Evolutionary conservation across 306 rosid genomes (phyloP), one percentile per base, ranked within the genome.

Genomic region (Lupinus albus): DNA sequence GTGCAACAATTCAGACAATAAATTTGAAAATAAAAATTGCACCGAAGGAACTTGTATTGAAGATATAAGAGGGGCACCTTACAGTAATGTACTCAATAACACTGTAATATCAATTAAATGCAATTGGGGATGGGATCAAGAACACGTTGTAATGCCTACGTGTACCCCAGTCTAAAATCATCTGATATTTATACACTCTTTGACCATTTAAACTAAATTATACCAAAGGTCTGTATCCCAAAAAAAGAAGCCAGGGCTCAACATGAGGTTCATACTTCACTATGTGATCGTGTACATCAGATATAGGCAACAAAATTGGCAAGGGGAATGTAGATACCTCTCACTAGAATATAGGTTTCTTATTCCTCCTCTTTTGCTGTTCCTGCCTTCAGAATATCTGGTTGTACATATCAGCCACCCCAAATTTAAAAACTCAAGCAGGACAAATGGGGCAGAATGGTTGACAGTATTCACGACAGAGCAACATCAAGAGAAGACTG

Each of bases 291-390:
- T 48, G 54, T 64, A 77, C 82, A n/a, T n/a, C n/a, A n/a, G n/a
- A n/a, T n/a, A n/a, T n/a, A n/a, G n/a, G n/a, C n/a, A 64, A 73
- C 70, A 81, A 76, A 81, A 73, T 71, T 69, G 57, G 14, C 69
- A 68, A 50, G 39, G 58, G 51, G 59, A 42, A 52, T 38, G 53
- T 16, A 61, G 62, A 77, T 68, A n/a, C 66, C 55, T 30, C 73
- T 54, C 59, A 17, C 71, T 18, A 11, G 6, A 33, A 46, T 48
- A 59, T 20, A 67, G 53, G 51, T 57, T 51, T 41, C 57, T 51
- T 41, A 51, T 63, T 73, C 57, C 58, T 21, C 50, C 20, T 72
- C 68, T 47, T 67, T 45, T 8, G 25, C 51, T 68, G 76, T 77
- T 63, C 53, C 70, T 10, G 52, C 66, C n/a, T n/a, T n/a, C n/a